Evolutionary conservation across 169 alveolate species (phyloP), one percentile per base, ranked within the genome.

Genomic region (Cardiosporidium cionae): DNA sequence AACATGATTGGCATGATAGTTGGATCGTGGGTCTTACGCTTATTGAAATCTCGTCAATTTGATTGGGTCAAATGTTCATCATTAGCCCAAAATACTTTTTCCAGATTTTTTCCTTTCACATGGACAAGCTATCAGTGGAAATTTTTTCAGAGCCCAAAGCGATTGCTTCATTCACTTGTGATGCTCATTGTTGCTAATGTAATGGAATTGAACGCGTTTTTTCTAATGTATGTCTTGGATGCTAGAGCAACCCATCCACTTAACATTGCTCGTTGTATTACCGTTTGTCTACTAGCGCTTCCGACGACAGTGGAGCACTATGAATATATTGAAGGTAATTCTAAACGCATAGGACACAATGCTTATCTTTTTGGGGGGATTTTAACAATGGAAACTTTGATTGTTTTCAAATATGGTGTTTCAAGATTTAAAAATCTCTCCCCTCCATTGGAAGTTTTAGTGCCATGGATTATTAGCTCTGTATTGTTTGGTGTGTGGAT

Each of bases 221-320:
- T 79, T 36, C 74, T 79, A 0, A 79, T 79, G 72, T 58, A 66
- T 4, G 77, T 52, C 52, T 33, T 79, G 16, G 85, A 68, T 28
- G 35, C 72, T 27, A 72, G 67, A 0, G 81, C 85, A 2, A 36
- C 68, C 0, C 85, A 79, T 64, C 65, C 63, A 64, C 22, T 65
- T 67, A 65, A 68, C 66, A 78, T 79, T 0, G 37, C 52, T 0
- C 81, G 85, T 0, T 62, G 37, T 0, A 27, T 67, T 53, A 54
- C 35, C 5, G 28, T 79, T 52, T 35, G 75, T 32, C 66, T 79
- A 4, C 81, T 68, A 32, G 81, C 71, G 0, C 70, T 63, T 7
- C 52, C 68, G n/a, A 79, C 85, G 0, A 81, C 70, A 1, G 76
- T 81, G 0, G 85, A 79, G 66, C 74, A 68, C 74, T 72, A 79